phyloP scores from a whole-genome alignment of 2,329 filamentous ascomycete species.

The Cercospora sp. region DNA sequence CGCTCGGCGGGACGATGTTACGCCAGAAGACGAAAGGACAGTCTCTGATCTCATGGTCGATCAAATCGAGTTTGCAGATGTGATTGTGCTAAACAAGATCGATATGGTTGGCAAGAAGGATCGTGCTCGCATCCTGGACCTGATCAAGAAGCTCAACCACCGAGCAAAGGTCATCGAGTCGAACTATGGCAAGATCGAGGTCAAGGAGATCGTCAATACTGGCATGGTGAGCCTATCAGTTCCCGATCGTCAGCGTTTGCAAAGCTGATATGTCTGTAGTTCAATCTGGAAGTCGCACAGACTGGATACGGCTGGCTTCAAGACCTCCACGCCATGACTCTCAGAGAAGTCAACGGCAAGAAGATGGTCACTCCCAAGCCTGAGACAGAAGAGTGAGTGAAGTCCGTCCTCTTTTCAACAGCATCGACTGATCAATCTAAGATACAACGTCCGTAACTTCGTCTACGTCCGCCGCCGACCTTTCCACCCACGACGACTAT shows the following conservation, averaged over 20 bases:
- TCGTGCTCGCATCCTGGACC: slow-evolving; percentile 24
- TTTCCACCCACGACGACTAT: slow-evolving; percentile 46
- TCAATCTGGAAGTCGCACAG: slow-evolving; percentile 64
- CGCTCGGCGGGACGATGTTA: slow-evolving; percentile 61
- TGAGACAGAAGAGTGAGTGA: slow-evolving; percentile 66
- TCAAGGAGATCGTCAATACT: slow-evolving; percentile 65
- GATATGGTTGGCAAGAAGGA: slow-evolving; percentile 58
- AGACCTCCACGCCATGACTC: slow-evolving; percentile 67
- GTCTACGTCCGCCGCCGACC: slow-evolving; percentile 61
- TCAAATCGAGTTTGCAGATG: slow-evolving; percentile 75
- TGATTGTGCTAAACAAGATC: slow-evolving; percentile 69
- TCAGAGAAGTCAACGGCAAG: slow-evolving; percentile 56
- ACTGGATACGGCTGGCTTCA: slow-evolving; percentile 69
- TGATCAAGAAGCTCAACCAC: slow-evolving; percentile 61
- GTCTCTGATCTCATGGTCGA: slow-evolving; percentile 76
- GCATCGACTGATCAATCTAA: not conserved
- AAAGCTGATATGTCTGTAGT: slow-evolving; percentile 37
- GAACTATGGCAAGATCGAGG: slow-evolving; percentile 60
- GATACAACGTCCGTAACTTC: slow-evolving; percentile 68
- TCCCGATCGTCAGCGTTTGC: too few species aligned
- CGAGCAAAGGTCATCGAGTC: slow-evolving; percentile 64
- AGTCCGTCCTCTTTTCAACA: slow-evolving; percentile 28
- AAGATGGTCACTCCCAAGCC: slow-evolving; percentile 65
- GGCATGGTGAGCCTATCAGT: slow-evolving; percentile 39
- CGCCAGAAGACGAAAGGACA: slow-evolving; percentile 67